Conservation (phyloP, 2,329 filamentous ascomycete genomes). For the Apiospora marii region DNA sequence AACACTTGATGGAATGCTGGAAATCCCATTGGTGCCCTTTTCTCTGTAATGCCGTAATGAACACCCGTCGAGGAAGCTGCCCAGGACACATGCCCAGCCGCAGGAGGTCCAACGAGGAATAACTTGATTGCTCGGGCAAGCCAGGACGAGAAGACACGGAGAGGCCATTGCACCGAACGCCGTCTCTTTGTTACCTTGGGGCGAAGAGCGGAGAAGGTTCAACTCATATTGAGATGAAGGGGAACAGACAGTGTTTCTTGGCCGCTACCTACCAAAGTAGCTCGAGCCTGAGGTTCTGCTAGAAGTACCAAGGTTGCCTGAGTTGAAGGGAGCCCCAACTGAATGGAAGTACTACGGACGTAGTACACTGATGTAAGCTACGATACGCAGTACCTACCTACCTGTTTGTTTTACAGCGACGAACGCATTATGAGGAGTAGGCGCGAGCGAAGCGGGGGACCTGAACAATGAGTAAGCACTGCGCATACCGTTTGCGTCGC, state of each 20-base stretch:
- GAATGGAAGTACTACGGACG: no score
- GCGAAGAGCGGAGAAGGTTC: neutral
- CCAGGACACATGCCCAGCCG: neutral
- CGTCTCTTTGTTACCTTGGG: neutral
- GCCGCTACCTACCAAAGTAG: neutral
- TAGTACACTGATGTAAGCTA: neutral
- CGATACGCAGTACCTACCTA: neutral
- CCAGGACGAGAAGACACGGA: neutral
- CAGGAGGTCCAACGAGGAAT: neutral
- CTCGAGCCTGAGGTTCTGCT: neutral
- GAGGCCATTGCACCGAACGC: neutral
- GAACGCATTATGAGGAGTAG: neutral
- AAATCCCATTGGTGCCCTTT: neutral
- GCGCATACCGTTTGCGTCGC: neutral
- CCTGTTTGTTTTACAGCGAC: neutral
- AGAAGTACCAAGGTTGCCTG: neutral
- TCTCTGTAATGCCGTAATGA: neutral
- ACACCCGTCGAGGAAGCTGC: neutral
- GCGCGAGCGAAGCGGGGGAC: neutral
- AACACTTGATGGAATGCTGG: neutral
- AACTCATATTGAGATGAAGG: neutral
- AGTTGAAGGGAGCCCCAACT: neutral
- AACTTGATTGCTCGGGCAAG: neutral
- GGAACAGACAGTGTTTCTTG: neutral
- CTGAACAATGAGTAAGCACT: neutral